Conservation (phyloP, 2,329 filamentous ascomycete species). For the Neonectria magnoliae region DNA sequence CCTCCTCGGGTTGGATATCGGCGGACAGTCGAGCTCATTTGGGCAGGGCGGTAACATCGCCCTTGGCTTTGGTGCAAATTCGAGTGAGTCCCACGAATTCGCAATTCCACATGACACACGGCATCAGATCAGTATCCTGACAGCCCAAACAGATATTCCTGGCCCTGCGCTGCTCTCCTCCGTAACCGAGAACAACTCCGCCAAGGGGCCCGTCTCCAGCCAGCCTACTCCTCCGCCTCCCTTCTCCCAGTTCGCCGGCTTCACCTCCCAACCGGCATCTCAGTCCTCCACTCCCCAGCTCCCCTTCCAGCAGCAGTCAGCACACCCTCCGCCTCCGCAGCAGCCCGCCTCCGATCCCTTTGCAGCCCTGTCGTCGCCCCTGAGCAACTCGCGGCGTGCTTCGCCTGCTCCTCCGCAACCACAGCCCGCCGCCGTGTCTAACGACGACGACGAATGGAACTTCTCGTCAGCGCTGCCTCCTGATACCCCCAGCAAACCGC, state of each 20-base stretch:
- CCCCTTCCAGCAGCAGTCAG: slow-evolving; percentile 57
- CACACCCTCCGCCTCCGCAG: slow-evolving; percentile 56
- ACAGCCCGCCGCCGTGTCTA: slow-evolving; percentile 47
- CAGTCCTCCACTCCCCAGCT: slow-evolving; percentile 65
- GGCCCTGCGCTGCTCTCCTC: slow-evolving; percentile 73
- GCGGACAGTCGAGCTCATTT: slow-evolving; percentile 67
- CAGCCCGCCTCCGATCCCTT: slow-evolving; percentile 60
- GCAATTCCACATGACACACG: too few species aligned
- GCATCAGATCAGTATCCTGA: slow-evolving; percentile 27
- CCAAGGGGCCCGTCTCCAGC: slow-evolving; percentile 53
- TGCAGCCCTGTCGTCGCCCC: slow-evolving; percentile 54
- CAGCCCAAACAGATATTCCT: slow-evolving; percentile 62
- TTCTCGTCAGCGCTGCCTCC: slow-evolving; percentile 87
- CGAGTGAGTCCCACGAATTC: slow-evolving; percentile 61
- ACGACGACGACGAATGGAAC: slow-evolving; percentile 90
- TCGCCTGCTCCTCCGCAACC: slow-evolving; percentile 41
- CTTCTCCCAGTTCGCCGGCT: slow-evolving; percentile 66
- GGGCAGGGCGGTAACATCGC: slow-evolving; percentile 84
- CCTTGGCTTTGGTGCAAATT: slow-evolving; percentile 78
- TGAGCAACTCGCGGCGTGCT: slow-evolving; percentile 39
- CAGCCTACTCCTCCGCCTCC: slow-evolving; percentile 54
- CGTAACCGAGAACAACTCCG: slow-evolving; percentile 68
- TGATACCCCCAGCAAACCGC: slow-evolving; percentile 61
- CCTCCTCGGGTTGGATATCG: slow-evolving; percentile 86
- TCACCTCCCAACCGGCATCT: slow-evolving; percentile 62